Evolutionary conservation across 73 alveolate genomes (phyloP).

Genomic region (Paramecium sonneborni): DNA sequence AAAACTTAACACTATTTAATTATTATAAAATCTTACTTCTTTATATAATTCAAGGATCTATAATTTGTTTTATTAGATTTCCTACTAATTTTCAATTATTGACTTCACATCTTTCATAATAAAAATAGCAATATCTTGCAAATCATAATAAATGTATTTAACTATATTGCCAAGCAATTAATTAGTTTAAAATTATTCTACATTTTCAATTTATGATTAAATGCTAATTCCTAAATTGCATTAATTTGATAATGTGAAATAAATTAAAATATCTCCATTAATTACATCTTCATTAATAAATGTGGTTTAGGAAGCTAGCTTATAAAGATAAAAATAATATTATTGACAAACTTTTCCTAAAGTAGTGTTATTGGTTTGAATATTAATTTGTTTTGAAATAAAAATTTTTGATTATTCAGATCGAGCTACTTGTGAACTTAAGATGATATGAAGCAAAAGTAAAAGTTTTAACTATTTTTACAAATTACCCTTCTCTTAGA

Average conservation of each 20-base stretch:
- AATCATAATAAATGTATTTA: background rate
- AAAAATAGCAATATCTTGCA: background rate
- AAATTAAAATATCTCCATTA: background rate
- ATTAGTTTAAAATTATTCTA: background rate
- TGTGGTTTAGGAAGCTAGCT: slow-evolving; percentile 5
- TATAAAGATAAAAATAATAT: background rate
- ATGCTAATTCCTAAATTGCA: slow-evolving; percentile 3
- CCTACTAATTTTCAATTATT: background rate
- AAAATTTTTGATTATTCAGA: slow-evolving; percentile 15
- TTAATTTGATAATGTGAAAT: slow-evolving; percentile 22
- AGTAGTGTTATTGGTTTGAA: background rate
- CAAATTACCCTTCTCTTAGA: background rate
- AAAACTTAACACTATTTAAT: background rate
- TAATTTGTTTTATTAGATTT: background rate
- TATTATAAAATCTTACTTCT: background rate
- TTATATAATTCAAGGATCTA: background rate
- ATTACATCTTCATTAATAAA: slow-evolving; percentile 1
- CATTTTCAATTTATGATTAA: background rate
- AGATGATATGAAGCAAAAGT: background rate
- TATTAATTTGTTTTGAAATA: background rate
- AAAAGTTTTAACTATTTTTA: background rate
- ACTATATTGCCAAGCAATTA: background rate
- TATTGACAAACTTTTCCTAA: background rate
- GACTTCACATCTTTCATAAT: slow-evolving; percentile 19
- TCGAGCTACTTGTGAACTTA: slow-evolving; percentile 45